These are phyloP conservation scores for Penicillium lagena DNA, from an alignment of 495 filamentous ascomycete genomes.

Conservation along the genomic window DNA sequence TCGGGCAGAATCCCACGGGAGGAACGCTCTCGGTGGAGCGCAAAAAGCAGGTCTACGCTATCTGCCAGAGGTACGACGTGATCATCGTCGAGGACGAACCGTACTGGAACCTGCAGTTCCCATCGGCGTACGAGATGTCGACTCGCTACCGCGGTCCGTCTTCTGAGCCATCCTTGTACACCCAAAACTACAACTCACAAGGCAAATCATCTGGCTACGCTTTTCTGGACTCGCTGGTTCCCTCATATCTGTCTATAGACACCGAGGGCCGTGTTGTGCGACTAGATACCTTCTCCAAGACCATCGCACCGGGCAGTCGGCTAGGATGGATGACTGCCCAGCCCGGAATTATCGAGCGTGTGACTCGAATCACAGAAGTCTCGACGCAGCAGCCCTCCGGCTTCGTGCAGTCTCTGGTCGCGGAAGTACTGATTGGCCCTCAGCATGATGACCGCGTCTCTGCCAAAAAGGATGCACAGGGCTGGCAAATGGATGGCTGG, in stretches of 20 bases:
- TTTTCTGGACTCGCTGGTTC: slow-evolving; percentile 81
- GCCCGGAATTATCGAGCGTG: slow-evolving; percentile 66
- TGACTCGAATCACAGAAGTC: slow-evolving; percentile 65
- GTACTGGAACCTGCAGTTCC: slow-evolving; percentile 93
- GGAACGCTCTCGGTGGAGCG: slow-evolving; percentile 63
- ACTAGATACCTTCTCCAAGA: slow-evolving; percentile 79
- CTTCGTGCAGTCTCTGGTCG: slow-evolving; percentile 78
- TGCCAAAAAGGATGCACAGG: slow-evolving; percentile 28
- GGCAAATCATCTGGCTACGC: slow-evolving; percentile 60
- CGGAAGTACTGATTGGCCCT: slow-evolving; percentile 68
- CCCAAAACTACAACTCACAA: slow-evolving; percentile 39
- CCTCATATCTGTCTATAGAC: slow-evolving; percentile 71
- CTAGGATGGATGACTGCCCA: slow-evolving; percentile 78
- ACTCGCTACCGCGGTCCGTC: slow-evolving; percentile 25
- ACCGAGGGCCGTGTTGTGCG: slow-evolving; percentile 81
- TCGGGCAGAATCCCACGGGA: slow-evolving; percentile 89
- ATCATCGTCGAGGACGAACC: slow-evolving; percentile 93
- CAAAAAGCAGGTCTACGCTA: slow-evolving; percentile 67
- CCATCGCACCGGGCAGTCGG: slow-evolving; percentile 69
- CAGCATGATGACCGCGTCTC: slow-evolving; percentile 25
- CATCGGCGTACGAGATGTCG: slow-evolving; percentile 48
- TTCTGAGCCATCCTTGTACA: slow-evolving; percentile 3
- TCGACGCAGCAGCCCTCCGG: slow-evolving; percentile 79
- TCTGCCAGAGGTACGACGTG: slow-evolving; percentile 81
- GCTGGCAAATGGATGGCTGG: slow-evolving; percentile 84